These are phyloP conservation scores for Penicillium simplicissimum DNA, from an alignment of 495 filamentous ascomycete species.

Conservation along the genomic window DNA sequence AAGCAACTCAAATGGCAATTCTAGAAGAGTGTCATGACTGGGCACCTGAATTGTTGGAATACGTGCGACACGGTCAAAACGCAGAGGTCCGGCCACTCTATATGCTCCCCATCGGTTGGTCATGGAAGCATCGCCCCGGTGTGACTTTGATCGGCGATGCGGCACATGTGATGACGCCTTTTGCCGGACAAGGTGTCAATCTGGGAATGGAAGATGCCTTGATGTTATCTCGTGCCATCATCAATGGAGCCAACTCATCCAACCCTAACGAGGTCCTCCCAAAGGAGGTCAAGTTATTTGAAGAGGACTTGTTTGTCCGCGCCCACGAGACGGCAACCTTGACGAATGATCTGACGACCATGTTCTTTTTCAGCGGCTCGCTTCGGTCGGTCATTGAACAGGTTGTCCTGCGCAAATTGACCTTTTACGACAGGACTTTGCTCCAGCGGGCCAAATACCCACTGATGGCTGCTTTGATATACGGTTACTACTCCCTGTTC, in stretches of 20 bases:
- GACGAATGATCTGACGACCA: constrained; percentile 10
- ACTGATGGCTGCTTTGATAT: not conserved
- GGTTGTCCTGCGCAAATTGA: constrained; percentile 5
- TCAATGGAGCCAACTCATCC: constrained; percentile 16
- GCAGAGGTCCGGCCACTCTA: constrained; percentile 34
- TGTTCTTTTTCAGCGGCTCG: constrained; percentile 6
- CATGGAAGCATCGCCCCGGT: constrained; percentile 40
- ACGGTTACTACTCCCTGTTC: constrained; percentile 5
- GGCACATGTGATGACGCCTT: constrained; percentile 60
- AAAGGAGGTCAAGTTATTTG: constrained; percentile 6
- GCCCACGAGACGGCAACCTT: constrained; percentile 3
- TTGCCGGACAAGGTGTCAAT: constrained; percentile 59
- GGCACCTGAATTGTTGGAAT: constrained; percentile 23
- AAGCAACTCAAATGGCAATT: constrained; percentile 7
- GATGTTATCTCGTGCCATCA: constrained; percentile 45
- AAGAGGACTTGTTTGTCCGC: constrained; percentile 7
- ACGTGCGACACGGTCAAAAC: constrained; percentile 13
- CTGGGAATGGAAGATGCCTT: constrained; percentile 55
- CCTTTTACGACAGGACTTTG: not conserved
- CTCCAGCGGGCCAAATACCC: not conserved
- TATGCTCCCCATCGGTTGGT: constrained; percentile 56
- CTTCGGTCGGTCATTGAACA: constrained; percentile 14
- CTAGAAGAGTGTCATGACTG: constrained; percentile 26
- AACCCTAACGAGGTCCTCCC: not conserved
- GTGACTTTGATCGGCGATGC: constrained; percentile 60